Evolutionary conservation across 1,139 yeast species (phyloP).

Genomic region (Diutina siamensis): DNA sequence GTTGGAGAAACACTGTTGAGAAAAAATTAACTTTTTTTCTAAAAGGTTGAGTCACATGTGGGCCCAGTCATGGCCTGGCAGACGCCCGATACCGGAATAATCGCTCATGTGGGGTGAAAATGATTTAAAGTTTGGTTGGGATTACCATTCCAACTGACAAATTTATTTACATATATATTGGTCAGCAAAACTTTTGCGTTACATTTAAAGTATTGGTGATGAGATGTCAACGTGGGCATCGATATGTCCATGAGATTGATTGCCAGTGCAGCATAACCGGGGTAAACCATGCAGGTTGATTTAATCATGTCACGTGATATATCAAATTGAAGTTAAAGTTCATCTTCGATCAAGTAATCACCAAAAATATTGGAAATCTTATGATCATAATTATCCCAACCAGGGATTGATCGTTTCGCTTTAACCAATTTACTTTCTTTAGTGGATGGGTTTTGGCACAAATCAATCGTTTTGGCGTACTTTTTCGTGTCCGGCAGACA

Average conservation of each 20-base stretch:
- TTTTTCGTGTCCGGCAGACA: conserved; percentile 53
- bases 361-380: not conserved
- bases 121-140: too few species aligned
- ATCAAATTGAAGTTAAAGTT: not conserved
- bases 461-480: conserved; percentile 66
- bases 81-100: too few species aligned
- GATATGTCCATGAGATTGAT: too few species aligned
- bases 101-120: too few species aligned
- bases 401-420: conserved; percentile 67
- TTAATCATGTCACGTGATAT: not conserved
- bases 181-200: too few species aligned
- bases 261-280: not conserved
- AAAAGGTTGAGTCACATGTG: not conserved
- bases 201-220: too few species aligned
- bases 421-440: conserved; percentile 66
- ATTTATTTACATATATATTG: too few species aligned
- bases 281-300: not conserved
- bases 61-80: too few species aligned
- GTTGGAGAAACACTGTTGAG: not conserved
- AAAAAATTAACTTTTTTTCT: not conserved
- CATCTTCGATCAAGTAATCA: not conserved
- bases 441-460: conserved; percentile 74
- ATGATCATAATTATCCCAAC: conserved; percentile 58
- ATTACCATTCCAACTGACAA: too few species aligned
- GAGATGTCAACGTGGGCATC: too few species aligned